These are phyloP conservation scores for Esteya vermicola DNA, from an alignment of 2,329 filamentous ascomycete genomes.

Conservation along the genomic window DNA sequence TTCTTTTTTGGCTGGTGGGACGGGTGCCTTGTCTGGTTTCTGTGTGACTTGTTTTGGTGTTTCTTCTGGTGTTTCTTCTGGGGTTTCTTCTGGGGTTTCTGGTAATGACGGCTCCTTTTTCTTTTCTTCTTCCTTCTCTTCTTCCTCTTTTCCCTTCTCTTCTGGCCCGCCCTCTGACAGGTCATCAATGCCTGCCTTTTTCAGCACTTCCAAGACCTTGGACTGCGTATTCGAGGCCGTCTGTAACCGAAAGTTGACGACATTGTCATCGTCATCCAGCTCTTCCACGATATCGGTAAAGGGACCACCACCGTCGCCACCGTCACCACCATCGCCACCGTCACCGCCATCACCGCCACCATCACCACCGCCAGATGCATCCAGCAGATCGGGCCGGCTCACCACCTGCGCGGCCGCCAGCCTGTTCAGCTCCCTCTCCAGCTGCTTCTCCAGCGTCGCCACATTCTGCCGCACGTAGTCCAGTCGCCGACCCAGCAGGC, in stretches of 20 bases:
- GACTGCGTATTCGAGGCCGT: slow-evolving; percentile 54
- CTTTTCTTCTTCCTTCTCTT: background rate
- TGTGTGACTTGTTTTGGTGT: background rate
- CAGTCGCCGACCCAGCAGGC: slow-evolving; percentile 58
- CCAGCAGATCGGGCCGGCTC: slow-evolving; percentile 35
- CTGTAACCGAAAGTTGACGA: slow-evolving; percentile 53
- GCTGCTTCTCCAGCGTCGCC: slow-evolving; percentile 55
- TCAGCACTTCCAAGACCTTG: slow-evolving; percentile 56
- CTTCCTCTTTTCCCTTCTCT: background rate
- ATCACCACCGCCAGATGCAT: no score
- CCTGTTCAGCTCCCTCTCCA: slow-evolving; percentile 55
- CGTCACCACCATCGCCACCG: slow-evolving; percentile 57
- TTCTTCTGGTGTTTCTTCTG: background rate
- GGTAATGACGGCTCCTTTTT: background rate
- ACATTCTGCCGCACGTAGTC: slow-evolving; percentile 86
- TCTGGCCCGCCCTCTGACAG: slow-evolving; percentile 5
- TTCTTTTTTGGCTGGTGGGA: slow-evolving; percentile 36
- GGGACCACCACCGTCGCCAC: slow-evolving; percentile 50
- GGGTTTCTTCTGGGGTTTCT: background rate
- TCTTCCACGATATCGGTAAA: slow-evolving; percentile 87
- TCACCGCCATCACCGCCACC: slow-evolving; percentile 53
- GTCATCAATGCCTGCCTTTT: slow-evolving; percentile 56
- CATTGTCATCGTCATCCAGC: slow-evolving; percentile 78
- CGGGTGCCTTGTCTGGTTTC: background rate
- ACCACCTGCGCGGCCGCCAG: slow-evolving; percentile 48